Conservation (phyloP, 192 early-diverging fungal genomes). For the Paraglomus occultum region DNA sequence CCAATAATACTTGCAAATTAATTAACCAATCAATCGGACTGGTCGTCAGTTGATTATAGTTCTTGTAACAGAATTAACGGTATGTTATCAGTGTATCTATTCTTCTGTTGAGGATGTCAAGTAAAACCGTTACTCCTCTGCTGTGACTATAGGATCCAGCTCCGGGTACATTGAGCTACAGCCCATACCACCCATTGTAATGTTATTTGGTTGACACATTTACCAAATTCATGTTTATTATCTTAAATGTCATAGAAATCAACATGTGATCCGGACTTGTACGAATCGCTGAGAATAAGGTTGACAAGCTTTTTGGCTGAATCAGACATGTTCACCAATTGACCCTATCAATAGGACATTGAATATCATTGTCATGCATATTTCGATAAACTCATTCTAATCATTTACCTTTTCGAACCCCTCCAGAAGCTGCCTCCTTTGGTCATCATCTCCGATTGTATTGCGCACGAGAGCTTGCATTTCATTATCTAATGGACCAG, state of each 20-base stretch:
- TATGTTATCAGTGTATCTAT: too few species aligned
- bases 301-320: slow-evolving; percentile 62
- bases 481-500: slow-evolving; percentile 82
- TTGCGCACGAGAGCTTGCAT: slow-evolving; percentile 77
- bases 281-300: slow-evolving; percentile 58
- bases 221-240: too few species aligned
- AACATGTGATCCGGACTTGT: slow-evolving; percentile 63
- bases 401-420: slow-evolving; percentile 65
- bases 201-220: too few species aligned
- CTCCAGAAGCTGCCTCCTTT: slow-evolving; percentile 54
- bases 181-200: too few species aligned
- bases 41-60: too few species aligned
- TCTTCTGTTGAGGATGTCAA: too few species aligned
- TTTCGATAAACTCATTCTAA: not conserved
- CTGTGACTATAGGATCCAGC: too few species aligned
- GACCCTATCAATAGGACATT: slow-evolving; percentile 36
- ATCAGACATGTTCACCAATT: slow-evolving; percentile 64
- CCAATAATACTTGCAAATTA: too few species aligned
- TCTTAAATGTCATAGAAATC: slow-evolving; percentile 61
- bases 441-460: slow-evolving; percentile 62
- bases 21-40: too few species aligned
- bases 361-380: slow-evolving; percentile 1
- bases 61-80: too few species aligned
- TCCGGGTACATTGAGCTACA: too few species aligned
- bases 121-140: too few species aligned